These are phyloP conservation scores for Gynandropsis gynandra DNA, from an alignment of 345 rosid genomes.

Conservation along the genomic window DNA sequence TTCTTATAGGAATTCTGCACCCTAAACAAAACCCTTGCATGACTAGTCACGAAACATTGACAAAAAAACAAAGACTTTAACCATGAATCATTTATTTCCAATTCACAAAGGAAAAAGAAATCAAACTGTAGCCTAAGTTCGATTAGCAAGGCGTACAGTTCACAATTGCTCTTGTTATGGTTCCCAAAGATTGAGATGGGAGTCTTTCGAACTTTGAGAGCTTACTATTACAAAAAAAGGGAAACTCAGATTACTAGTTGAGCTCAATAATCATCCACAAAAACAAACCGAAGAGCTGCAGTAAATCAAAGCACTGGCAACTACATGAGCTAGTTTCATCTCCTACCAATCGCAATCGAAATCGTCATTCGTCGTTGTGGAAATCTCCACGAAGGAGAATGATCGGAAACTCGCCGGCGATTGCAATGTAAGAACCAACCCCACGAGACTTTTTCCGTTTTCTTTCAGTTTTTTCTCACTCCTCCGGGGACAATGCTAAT, in stretches of 20 bases:
- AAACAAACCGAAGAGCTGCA: not conserved
- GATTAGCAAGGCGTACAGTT: too few relatives aligned
- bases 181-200: not conserved
- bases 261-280: not conserved
- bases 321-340: not conserved
- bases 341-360: not conserved
- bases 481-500: too few relatives aligned
- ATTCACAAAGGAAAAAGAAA: constrained; percentile 1
- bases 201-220: not conserved
- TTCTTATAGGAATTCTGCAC: not conserved
- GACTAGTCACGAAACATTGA: constrained; percentile 1
- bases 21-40: not conserved
- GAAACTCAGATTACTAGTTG: not conserved
- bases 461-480: too few relatives aligned
- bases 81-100: not conserved
- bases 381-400: too few relatives aligned
- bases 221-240: too few relatives aligned
- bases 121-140: not conserved
- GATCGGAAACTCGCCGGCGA: not conserved
- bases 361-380: not conserved
- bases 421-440: not conserved
- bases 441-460: not conserved
- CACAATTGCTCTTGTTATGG: too few relatives aligned
- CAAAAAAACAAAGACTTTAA: not conserved
- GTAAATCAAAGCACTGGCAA: not conserved